Conservation (phyloP, 2,329 filamentous ascomycete species). For the Talaromyces sp. region DNA sequence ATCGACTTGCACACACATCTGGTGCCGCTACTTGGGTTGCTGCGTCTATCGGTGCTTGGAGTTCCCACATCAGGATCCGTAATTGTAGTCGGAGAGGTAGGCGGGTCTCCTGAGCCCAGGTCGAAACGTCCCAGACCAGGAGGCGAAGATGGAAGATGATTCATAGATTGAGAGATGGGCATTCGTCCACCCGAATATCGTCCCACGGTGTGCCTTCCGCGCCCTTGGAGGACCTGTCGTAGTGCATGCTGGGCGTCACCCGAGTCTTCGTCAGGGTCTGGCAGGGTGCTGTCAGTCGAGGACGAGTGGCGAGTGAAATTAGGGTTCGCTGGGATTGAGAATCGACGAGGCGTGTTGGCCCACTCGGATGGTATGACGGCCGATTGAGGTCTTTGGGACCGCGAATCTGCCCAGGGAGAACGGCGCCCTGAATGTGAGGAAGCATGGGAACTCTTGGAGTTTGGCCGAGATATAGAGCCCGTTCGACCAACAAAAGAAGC, state of each 20-base stretch:
- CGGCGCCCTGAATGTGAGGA: constrained; percentile 37
- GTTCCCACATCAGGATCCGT: constrained; percentile 47
- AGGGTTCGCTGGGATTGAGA: constrained; percentile 24
- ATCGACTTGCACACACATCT: constrained; percentile 54
- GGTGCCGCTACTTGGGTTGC: constrained; percentile 47
- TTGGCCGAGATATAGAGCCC: constrained; percentile 32
- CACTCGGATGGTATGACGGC: constrained; percentile 19
- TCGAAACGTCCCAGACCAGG: constrained; percentile 34
- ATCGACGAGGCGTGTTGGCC: constrained; percentile 30
- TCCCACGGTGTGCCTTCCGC: constrained; percentile 21
- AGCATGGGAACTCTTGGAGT: constrained; percentile 40
- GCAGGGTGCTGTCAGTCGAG: constrained; percentile 17
- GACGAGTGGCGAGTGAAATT: constrained; percentile 28
- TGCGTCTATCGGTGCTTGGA: constrained; percentile 49
- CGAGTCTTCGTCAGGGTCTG: constrained; percentile 22
- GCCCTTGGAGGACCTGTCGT: constrained; percentile 38
- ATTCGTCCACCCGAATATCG: constrained; percentile 24
- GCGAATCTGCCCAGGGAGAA: constrained; percentile 36
- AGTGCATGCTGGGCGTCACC: constrained; percentile 43
- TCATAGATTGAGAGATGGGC: constrained; percentile 26
- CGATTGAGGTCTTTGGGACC: constrained; percentile 19
- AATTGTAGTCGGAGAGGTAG: constrained; percentile 45
- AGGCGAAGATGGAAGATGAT: constrained; percentile 39
- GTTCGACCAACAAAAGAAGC: constrained; percentile 23
- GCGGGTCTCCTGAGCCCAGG: constrained; percentile 32